Percentiles rank a stretch among this genome's conserved stretches.
Conservation (phyloP, 495 filamentous ascomycete genomes). For the Penicillium daleae region DNA sequence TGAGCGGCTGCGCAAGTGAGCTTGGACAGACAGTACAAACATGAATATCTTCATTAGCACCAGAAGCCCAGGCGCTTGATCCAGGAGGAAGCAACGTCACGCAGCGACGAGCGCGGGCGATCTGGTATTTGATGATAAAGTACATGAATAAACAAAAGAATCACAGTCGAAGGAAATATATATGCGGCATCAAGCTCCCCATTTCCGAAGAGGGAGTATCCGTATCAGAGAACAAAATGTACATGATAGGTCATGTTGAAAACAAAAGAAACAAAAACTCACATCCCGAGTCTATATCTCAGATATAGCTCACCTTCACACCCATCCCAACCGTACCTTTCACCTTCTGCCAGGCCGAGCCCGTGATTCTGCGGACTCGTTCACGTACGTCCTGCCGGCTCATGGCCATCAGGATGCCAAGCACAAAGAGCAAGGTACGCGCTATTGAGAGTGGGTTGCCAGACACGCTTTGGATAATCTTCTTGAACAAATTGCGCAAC, state of each 20-base stretch:
- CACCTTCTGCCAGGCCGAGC: slow-evolving; percentile 79
- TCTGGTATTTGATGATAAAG: slow-evolving; percentile 10
- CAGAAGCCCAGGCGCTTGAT: no score
- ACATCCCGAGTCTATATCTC: slow-evolving; percentile 20
- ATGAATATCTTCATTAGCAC: no score
- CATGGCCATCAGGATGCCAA: slow-evolving; percentile 79
- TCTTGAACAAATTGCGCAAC: slow-evolving; percentile 63
- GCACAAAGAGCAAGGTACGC: slow-evolving; percentile 76
- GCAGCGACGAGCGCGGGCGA: neutral
- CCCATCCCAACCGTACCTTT: slow-evolving; percentile 91
- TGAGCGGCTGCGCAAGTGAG: slow-evolving; percentile 11
- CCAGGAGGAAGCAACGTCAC: slow-evolving; percentile 9
- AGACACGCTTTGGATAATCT: slow-evolving; percentile 63
- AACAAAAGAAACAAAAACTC: slow-evolving; percentile 1
- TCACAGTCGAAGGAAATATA: slow-evolving; percentile 28
- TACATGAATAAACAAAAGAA: slow-evolving; percentile 21
- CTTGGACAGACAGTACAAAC: no score
- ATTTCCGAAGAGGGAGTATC: slow-evolving; percentile 12
- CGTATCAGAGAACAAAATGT: slow-evolving; percentile 23
- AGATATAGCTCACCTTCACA: slow-evolving; percentile 97
- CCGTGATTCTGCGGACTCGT: slow-evolving; percentile 67
- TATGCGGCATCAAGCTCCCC: slow-evolving; percentile 20
- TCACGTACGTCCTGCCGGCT: slow-evolving; percentile 76
- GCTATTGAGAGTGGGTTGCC: slow-evolving; percentile 75
- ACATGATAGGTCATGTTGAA: slow-evolving; percentile 23